Conservation (phyloP, 352 stramenopile species). For the Pythium dissimile region DNA sequence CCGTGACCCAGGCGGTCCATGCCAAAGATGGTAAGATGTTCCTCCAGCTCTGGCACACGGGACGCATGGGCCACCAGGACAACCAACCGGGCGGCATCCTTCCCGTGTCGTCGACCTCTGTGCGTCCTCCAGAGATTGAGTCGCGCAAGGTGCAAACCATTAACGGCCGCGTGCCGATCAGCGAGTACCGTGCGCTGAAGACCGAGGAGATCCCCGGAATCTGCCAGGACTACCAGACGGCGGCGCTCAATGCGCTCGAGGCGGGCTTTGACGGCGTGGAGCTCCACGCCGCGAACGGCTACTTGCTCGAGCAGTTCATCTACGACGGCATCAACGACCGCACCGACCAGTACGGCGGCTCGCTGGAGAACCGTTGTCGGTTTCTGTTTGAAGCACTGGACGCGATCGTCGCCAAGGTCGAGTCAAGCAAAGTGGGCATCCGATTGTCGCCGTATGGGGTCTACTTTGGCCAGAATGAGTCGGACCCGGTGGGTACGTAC, state of each 20-base stretch:
- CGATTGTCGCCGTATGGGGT: slow-evolving; percentile 22
- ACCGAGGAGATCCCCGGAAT: slow-evolving; percentile 56
- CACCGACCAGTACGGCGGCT: slow-evolving; percentile 72
- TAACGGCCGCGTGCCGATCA: slow-evolving; percentile 23
- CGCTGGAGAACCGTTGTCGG: slow-evolving; percentile 54
- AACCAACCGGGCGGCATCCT: slow-evolving; percentile 21
- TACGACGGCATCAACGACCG: slow-evolving; percentile 54
- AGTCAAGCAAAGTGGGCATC: slow-evolving; percentile 14
- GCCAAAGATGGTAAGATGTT: slow-evolving; percentile 58
- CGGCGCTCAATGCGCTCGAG: slow-evolving; percentile 37
- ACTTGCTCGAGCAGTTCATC: slow-evolving; percentile 86
- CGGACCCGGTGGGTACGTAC: slow-evolving; percentile 45
- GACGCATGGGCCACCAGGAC: slow-evolving; percentile 46
- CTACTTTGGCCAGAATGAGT: slow-evolving; percentile 40
- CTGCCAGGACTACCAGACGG: slow-evolving; percentile 58
- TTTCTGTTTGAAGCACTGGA: slow-evolving; percentile 58
- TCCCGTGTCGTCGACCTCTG: slow-evolving; percentile 32
- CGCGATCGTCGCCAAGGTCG: slow-evolving; percentile 15
- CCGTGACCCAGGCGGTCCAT: slow-evolving; percentile 50
- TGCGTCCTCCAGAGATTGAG: background rate
- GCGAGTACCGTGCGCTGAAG: slow-evolving; percentile 45
- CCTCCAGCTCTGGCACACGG: slow-evolving; percentile 74
- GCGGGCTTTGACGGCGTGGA: slow-evolving; percentile 39
- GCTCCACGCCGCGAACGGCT: slow-evolving; percentile 86
- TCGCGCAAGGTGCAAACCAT: background rate